phyloP scores from a whole-genome alignment of 169 alveolate genomes.

The Plasmodium adleri region DNA sequence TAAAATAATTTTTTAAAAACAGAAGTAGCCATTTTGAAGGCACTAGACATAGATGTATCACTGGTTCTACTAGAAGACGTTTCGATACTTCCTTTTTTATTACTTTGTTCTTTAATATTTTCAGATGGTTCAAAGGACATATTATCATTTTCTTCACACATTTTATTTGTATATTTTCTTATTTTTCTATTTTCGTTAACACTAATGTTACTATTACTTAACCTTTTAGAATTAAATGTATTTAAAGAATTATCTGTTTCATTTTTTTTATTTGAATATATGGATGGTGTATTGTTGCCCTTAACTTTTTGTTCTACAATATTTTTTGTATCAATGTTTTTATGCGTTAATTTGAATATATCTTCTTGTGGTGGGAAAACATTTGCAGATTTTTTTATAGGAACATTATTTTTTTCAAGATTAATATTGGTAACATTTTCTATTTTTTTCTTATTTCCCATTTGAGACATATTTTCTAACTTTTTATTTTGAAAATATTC shows the following conservation, averaged over 20 bases:
- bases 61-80: constrained; percentile 72
- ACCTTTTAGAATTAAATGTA: constrained; percentile 53
- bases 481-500: constrained; percentile 45
- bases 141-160: constrained; percentile 45
- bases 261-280: constrained; percentile 21
- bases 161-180: constrained; percentile 52
- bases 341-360: constrained; percentile 51
- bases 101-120: constrained; percentile 31
- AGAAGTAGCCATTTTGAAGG: constrained; percentile 76
- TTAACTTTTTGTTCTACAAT: constrained; percentile 37
- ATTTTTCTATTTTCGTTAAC: constrained; percentile 67
- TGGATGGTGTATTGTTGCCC: constrained; percentile 6
- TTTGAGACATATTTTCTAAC: constrained; percentile 9
- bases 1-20: constrained; percentile 76
- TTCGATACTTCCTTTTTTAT: constrained; percentile 39
- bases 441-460: constrained; percentile 22
- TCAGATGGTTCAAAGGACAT: constrained; percentile 51
- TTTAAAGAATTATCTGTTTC: constrained; percentile 38
- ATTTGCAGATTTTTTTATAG: constrained; percentile 11
- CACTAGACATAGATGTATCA: constrained; percentile 73
- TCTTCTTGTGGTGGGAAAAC: constrained; percentile 17
- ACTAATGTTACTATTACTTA: constrained; percentile 62
- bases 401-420: constrained; percentile 19
- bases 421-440: not conserved
- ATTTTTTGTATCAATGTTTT: constrained; percentile 60